Base-by-base conservation (phyloP, 176 grass and related monocot genomes). In the Miscanthus lutarioriparius region DNA sequence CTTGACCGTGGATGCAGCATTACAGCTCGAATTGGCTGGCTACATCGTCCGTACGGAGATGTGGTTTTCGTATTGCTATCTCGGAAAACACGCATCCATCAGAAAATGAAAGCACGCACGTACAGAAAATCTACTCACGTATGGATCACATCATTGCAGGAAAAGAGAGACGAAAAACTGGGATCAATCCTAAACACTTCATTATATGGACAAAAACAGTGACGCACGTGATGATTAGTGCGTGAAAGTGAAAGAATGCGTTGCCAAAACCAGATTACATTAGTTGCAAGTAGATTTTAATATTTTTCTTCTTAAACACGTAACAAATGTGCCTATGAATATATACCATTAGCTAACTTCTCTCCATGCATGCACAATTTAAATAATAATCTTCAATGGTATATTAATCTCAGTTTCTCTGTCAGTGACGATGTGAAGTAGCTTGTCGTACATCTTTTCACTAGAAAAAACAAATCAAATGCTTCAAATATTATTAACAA, bases 211-310 rank as follows among this genome's bases (percentile, higher is more conserved):
- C 80, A 79, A 83, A 78, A 83, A 40, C 1, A 6, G 74, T 88
- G 86, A 88, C 67, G 67, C 74, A 56, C 4, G 41, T 64, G 86
- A 54, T 83, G 80, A 88, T 79, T 10, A 14, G 6, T 33, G 35
- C n/a, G 35, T 20, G 80, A 83, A 12, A 78, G 23, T 33, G 86
- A 78, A 32, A 51, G n/a, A 77, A 25, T 64, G 10, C 1, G n/a
- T 6, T 41, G n/a, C 12, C n/a, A 0, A 63, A 61, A 77, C 22
- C 19, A 35, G 6, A 14, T 76, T 11, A 23, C 14, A 61, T 7
- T 58, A 9, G 53, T n/a, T 53, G 49, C 56, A 25, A 11, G 56
- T 25, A 10, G 22, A 4, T 23, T 1, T n/a, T 10, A 56, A 56
- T n/a, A 56, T 56, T 58, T 58, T 58, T 58, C 20, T 41, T 70